phyloP scores from a whole-genome alignment of 345 rosid genomes.

The Salix koriyanagi region DNA sequence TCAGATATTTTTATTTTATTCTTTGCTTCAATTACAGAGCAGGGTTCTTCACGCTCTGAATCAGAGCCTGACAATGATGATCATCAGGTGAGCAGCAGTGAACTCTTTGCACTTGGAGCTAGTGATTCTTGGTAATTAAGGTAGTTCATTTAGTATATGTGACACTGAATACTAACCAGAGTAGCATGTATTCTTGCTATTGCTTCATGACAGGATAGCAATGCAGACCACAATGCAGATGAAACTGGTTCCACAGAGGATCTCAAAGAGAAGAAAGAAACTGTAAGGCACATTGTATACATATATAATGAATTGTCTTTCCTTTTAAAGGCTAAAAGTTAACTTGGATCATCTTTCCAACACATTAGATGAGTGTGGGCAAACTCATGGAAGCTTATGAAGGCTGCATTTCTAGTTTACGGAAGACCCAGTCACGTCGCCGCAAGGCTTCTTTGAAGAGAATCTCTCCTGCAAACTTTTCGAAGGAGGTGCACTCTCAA shows the following conservation, averaged over 20 bases:
- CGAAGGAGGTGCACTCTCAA: slow-evolving; percentile 53
- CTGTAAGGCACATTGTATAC: slow-evolving; percentile 37
- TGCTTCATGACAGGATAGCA: slow-evolving; percentile 25
- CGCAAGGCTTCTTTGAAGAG: slow-evolving; percentile 65
- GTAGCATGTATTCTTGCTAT: slow-evolving; percentile 5
- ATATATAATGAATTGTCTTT: neutral
- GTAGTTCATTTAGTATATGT: neutral
- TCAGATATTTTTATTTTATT: neutral
- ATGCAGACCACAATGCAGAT: slow-evolving; percentile 23
- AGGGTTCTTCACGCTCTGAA: slow-evolving; percentile 41
- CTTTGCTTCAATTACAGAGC: slow-evolving; percentile 41
- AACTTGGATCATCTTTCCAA: slow-evolving; percentile 4
- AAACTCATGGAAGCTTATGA: slow-evolving; percentile 66
- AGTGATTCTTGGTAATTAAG: neutral
- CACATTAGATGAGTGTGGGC: slow-evolving; percentile 61
- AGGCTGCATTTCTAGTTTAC: slow-evolving; percentile 56
- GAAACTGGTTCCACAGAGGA: slow-evolving; percentile 28
- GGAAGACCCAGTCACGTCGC: slow-evolving; percentile 59
- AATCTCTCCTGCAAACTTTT: slow-evolving; percentile 83
- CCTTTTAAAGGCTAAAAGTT: neutral
- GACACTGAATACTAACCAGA: slow-evolving; percentile 8
- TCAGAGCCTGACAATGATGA: slow-evolving; percentile 44
- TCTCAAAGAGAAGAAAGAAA: slow-evolving; percentile 40
- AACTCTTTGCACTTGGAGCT: neutral
- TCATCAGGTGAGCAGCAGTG: slow-evolving; percentile 43